Evolutionary conservation across 2,329 filamentous ascomycete genomes (phyloP).

Genomic region (Aspergillus tamarii): DNA sequence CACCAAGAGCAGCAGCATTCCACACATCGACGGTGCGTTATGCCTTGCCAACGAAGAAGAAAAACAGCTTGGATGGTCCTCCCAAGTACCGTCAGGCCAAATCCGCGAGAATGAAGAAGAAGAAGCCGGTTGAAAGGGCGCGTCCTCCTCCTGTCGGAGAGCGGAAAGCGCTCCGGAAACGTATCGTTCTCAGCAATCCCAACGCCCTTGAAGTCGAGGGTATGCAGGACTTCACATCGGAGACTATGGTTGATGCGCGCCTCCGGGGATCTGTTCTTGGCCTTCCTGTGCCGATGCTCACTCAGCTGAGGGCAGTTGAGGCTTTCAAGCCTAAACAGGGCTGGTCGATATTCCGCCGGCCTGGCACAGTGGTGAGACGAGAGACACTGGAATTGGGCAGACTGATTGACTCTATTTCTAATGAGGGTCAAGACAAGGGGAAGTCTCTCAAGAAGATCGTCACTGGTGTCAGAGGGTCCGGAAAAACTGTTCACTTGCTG

Average conservation of each 20-base stretch:
- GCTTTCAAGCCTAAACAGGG: slow-evolving; percentile 89
- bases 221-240: slow-evolving; percentile 62
- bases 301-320: slow-evolving; percentile 79
- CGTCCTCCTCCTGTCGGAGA: slow-evolving; percentile 73
- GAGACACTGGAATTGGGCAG: slow-evolving; percentile 76
- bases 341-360: slow-evolving; percentile 83
- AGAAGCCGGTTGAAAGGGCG: slow-evolving; percentile 43
- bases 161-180: slow-evolving; percentile 83
- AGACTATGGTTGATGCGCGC: slow-evolving; percentile 58
- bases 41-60: slow-evolving; percentile 54
- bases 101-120: slow-evolving; percentile 51
- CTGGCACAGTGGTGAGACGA: slow-evolving; percentile 74
- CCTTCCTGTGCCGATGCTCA: slow-evolving; percentile 70
- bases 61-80: slow-evolving; percentile 32
- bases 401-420: slow-evolving; percentile 61
- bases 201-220: slow-evolving; percentile 81
- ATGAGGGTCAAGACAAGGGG: slow-evolving; percentile 40
- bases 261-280: slow-evolving; percentile 69
- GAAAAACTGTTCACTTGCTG: slow-evolving; percentile 84
- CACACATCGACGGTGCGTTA: slow-evolving; percentile 48
- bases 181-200: slow-evolving; percentile 89
- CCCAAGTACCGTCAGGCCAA: slow-evolving; percentile 44
- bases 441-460: slow-evolving; percentile 63
- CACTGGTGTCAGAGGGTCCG: slow-evolving; percentile 72
- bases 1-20: slow-evolving; percentile 51